Base-by-base conservation (phyloP, 169 alveolate genomes). In the Cyclospora cayetanensis region DNA sequence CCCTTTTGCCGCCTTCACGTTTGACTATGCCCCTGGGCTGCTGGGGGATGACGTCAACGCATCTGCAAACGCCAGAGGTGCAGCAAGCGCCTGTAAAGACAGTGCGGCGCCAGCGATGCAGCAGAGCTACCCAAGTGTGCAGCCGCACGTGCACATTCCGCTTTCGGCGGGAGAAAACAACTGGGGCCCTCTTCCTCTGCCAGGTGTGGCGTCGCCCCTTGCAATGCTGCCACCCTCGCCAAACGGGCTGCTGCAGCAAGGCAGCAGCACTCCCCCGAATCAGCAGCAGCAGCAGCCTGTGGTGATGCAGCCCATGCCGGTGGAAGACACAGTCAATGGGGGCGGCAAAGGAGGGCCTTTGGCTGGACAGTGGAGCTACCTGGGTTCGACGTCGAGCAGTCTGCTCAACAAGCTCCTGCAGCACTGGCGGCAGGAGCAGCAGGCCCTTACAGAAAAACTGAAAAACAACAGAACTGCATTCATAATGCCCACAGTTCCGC, bases 71-170 rank as follows among this genome's bases (percentile, higher is more conserved):
- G 2, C 4, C 52, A 34, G 25, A 1, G 46, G 11, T 43, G 20
- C 27, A 34, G 12, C 43, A 29, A 37, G 53, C 83, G 37, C 39
- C 9, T 22, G n/a, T 9, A 9, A n/a, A 15, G 18, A 66, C 79
- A 60, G n/a, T n/a, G n/a, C n/a, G n/a, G n/a, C n/a, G n/a, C n/a
- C n/a, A n/a, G n/a, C 7, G 72, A 37, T 20, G 42, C 79, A 66
- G 79, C 83, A 70, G 83, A 37, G 83, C 83, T 35, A n/a, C n/a
- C n/a, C n/a, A n/a, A n/a, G n/a, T n/a, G n/a, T n/a, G 82, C 82
- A 70, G 82, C 82, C 31, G 82, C 82, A 70, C 20, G 15, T 46
- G 15, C n/a, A 11, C 60, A 7, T 34, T 34, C 79, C 79, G n/a
- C 79, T 66, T 5, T 9, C 79, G 35, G 9, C n/a, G 9, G 70